Evolutionary conservation across 345 rosid genomes (phyloP).

Genomic region (Firmiana major): DNA sequence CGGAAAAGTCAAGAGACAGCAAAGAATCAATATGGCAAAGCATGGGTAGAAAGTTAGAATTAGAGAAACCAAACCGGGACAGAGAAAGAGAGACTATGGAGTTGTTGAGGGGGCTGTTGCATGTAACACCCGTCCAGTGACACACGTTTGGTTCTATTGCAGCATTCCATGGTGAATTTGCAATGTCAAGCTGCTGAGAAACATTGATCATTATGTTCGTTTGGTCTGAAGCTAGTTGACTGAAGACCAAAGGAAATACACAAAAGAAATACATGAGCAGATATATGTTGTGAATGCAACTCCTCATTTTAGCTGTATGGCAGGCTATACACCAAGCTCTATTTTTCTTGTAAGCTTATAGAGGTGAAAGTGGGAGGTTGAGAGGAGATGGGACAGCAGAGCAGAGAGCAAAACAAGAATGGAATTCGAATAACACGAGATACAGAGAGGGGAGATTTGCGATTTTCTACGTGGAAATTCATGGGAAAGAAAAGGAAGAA

Average conservation of each 20-base stretch:
- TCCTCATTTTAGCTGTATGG: background rate
- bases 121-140: slow-evolving; percentile 50
- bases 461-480: slow-evolving; percentile 2
- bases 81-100: slow-evolving; percentile 36
- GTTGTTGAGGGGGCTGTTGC: slow-evolving; percentile 35
- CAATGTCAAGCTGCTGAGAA: slow-evolving; percentile 21
- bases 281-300: slow-evolving; percentile 11
- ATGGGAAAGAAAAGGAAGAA: slow-evolving; percentile 15
- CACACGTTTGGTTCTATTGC: slow-evolving; percentile 42
- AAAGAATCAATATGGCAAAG: slow-evolving; percentile 55
- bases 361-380: background rate
- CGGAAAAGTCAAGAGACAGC: slow-evolving; percentile 49
- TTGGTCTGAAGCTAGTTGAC: slow-evolving; percentile 39
- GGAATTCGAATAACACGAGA: background rate
- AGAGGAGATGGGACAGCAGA: background rate
- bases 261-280: slow-evolving; percentile 18
- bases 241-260: slow-evolving; percentile 22
- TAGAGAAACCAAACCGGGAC: slow-evolving; percentile 32
- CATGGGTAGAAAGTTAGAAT: slow-evolving; percentile 36
- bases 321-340: background rate
- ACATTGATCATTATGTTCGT: slow-evolving; percentile 36
- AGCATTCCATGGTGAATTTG: slow-evolving; percentile 35
- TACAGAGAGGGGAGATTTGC: slow-evolving; percentile 1
- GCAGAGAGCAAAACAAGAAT: background rate
- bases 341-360: background rate